Percentiles rank a stretch among this genome's conserved stretches.
phyloP scores from a whole-genome alignment of 805 yeast species.

The Naumovozyma castellii region DNA sequence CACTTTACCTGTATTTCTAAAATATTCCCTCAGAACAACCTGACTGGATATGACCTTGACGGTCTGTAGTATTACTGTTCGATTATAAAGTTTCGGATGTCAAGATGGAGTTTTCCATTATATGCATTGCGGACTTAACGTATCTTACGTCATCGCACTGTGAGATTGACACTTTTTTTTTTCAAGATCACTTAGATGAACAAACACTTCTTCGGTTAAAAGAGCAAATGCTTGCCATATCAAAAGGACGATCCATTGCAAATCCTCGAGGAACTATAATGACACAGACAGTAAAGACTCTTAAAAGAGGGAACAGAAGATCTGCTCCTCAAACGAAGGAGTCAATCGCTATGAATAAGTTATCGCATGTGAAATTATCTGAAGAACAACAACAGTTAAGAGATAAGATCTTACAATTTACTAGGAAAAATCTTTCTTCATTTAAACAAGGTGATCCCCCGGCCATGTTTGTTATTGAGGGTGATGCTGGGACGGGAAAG shows the following conservation, averaged over 20 bases:
- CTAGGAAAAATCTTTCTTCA: constrained; percentile 16
- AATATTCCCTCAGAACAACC: too few relatives aligned
- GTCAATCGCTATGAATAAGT: constrained; percentile 30
- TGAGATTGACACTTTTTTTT: too few relatives aligned
- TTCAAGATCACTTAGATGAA: too few relatives aligned
- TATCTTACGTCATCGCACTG: too few relatives aligned
- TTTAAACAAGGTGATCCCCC: constrained; percentile 14
- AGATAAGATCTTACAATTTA: constrained; percentile 25
- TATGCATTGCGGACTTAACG: too few relatives aligned
- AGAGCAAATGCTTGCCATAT: too few relatives aligned
- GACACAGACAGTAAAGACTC: not conserved
- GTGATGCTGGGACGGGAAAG: constrained; percentile 44
- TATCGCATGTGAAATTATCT: constrained; percentile 31
- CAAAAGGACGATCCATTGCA: not conserved
- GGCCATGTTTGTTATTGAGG: constrained; percentile 35
- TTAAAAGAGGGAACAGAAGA: not conserved
- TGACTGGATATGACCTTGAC: too few relatives aligned
- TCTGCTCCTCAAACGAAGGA: constrained; percentile 2
- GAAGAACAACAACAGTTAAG: constrained; percentile 31
- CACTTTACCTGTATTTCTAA: too few relatives aligned
- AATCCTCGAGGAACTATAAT: not conserved
- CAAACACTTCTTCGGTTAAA: too few relatives aligned
- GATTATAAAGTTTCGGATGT: too few relatives aligned
- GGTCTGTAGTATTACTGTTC: too few relatives aligned
- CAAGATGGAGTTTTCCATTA: too few relatives aligned